phyloP scores from a whole-genome alignment of 1,284 basidiomycete genomes.

The Ceratobasidium sp. region DNA sequence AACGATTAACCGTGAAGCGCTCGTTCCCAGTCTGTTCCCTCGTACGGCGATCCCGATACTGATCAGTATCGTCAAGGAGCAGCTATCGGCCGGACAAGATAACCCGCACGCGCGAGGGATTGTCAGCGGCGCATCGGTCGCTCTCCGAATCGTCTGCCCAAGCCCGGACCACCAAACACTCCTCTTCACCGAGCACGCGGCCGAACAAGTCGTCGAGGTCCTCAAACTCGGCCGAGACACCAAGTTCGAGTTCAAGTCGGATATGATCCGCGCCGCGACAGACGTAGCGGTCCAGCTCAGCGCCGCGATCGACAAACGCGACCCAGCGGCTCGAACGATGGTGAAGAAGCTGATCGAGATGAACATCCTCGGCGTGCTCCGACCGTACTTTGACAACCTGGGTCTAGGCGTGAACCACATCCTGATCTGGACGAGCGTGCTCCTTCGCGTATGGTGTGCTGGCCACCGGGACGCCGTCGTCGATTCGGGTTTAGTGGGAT shows the following conservation, averaged over 20 bases:
- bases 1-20: conserved; percentile 26
- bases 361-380: conserved; percentile 36
- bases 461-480: conserved; percentile 34
- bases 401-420: conserved; percentile 38
- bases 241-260: conserved; percentile 45
- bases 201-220: conserved; percentile 23
- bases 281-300: conserved; percentile 32
- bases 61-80: conserved; percentile 22
- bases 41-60: conserved; percentile 31
- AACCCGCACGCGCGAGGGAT: conserved; percentile 42
- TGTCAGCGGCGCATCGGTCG: conserved; percentile 25
- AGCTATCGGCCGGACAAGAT: conserved; percentile 35
- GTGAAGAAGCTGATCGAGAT: conserved; percentile 6
- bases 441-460: conserved; percentile 29
- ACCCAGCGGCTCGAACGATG: conserved; percentile 15
- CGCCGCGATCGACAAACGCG: conserved; percentile 15
- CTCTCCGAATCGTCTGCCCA: conserved; percentile 21
- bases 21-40: conserved; percentile 28
- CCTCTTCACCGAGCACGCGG: conserved; percentile 22
- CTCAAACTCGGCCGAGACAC: conserved; percentile 40
- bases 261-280: conserved; percentile 44
- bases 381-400: conserved; percentile 46
- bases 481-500: conserved; percentile 31
- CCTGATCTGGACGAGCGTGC: conserved; percentile 35
- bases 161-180: conserved; percentile 33